A percentile compares a stretch with the other conserved stretches of the same genome.
phyloP scores from a whole-genome alignment of 306 rosid genomes.

The Castanea sativa region DNA sequence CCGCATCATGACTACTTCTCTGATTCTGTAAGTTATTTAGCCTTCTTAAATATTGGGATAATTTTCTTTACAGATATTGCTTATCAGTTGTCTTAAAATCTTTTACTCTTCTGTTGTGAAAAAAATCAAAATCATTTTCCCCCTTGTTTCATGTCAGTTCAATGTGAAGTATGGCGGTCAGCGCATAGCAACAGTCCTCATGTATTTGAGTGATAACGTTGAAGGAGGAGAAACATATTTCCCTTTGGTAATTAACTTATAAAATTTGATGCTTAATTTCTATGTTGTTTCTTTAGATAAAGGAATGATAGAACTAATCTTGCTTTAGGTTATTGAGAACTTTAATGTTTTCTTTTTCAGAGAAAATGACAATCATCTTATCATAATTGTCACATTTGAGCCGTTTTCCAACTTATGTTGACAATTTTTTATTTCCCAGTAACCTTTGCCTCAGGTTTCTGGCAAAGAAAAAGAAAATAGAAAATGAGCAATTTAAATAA shows the following conservation, averaged over 20 bases:
- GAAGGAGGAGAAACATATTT: constrained; percentile 98
- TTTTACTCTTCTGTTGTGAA: constrained; percentile 6
- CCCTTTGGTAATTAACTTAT: constrained; percentile 60
- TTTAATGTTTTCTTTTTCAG: background rate
- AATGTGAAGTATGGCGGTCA: constrained; percentile 99
- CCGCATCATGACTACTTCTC: constrained; percentile 98
- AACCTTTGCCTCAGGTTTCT: background rate
- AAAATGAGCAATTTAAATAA: background rate
- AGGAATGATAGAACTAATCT: background rate
- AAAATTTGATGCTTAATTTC: constrained; percentile 25
- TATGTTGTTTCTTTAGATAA: constrained; percentile 10
- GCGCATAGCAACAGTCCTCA: constrained; percentile 90
- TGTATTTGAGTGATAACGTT: constrained; percentile 87
- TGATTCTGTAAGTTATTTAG: constrained; percentile 71
- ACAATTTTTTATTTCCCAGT: background rate
- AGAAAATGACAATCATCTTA: background rate
- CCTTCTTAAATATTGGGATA: background rate
- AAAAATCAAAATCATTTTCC: constrained; percentile 14
- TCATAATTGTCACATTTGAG: background rate
- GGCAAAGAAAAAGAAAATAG: background rate
- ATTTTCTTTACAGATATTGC: constrained; percentile 9
- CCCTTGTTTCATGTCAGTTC: constrained; percentile 46
- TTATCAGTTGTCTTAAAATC: constrained; percentile 17
- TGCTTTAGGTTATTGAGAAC: background rate
- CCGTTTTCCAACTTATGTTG: background rate